Percentiles rank a stretch among this genome's conserved stretches.
These are phyloP conservation scores for Alternaria sp. DNA, from an alignment of 2,329 filamentous ascomycete genomes.

Conservation along the genomic window DNA sequence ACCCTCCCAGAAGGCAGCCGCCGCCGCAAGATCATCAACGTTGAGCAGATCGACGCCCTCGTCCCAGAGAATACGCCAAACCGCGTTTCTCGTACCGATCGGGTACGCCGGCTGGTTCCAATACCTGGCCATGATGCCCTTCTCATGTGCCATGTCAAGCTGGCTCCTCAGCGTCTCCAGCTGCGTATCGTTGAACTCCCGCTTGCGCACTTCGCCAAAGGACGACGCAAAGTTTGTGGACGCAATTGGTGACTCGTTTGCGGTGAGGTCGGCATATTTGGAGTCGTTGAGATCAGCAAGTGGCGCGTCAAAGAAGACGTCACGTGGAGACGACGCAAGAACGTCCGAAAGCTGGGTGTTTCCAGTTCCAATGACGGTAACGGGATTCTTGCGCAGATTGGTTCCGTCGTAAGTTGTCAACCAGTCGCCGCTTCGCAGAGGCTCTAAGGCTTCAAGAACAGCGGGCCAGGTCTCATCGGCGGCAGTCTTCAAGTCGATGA, in stretches of 20 bases:
- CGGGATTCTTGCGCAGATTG: slow-evolving; percentile 55
- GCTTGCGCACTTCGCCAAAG: slow-evolving; percentile 48
- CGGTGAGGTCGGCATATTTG: slow-evolving; percentile 55
- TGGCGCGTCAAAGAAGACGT: slow-evolving; percentile 68
- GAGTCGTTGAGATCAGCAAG: slow-evolving; percentile 53
- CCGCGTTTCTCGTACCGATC: slow-evolving; percentile 57
- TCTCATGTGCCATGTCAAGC: slow-evolving; percentile 60
- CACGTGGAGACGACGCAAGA: slow-evolving; percentile 37
- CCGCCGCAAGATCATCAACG: slow-evolving; percentile 66
- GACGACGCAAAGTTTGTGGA: slow-evolving; percentile 57
- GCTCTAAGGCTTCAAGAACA: slow-evolving; percentile 63
- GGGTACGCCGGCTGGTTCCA: slow-evolving; percentile 67
- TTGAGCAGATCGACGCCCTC: slow-evolving; percentile 68
- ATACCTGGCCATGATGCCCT: slow-evolving; percentile 66
- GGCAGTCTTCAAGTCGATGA: slow-evolving; percentile 68
- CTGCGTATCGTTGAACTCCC: slow-evolving; percentile 56
- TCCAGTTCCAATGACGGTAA: slow-evolving; percentile 69
- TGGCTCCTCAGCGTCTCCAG: slow-evolving; percentile 59
- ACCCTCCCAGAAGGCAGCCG: slow-evolving; percentile 51
- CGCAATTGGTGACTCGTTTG: slow-evolving; percentile 60
- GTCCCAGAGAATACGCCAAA: slow-evolving; percentile 63
- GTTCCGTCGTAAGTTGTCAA: slow-evolving; percentile 60
- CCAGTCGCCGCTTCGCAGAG: slow-evolving; percentile 61
- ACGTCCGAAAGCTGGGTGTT: slow-evolving; percentile 55
- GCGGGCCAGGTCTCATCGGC: slow-evolving; percentile 62